Conservation (phyloP, 2,329 filamentous ascomycete species). For the Cladophialophora chaetospira region DNA sequence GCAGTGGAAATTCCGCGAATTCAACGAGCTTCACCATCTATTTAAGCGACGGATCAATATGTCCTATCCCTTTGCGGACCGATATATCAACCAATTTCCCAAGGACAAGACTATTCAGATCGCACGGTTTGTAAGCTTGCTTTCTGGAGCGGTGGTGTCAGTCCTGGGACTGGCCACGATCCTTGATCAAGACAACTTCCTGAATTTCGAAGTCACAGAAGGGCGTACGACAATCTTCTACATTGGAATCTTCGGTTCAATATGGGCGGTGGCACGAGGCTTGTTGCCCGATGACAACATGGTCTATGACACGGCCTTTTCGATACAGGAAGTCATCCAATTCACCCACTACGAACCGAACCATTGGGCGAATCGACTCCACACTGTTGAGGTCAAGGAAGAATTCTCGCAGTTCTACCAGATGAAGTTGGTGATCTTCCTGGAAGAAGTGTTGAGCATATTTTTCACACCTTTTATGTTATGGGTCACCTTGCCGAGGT, state of each 20-base stretch:
- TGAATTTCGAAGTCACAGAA: constrained; percentile 86
- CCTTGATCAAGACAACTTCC: constrained; percentile 86
- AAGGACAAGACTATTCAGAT: constrained; percentile 90
- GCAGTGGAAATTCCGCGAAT: constrained; percentile 97
- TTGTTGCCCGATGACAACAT: constrained; percentile 83
- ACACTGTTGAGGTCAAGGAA: constrained; percentile 87
- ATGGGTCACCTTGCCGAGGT: constrained; percentile 80
- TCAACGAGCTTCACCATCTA: constrained; percentile 92
- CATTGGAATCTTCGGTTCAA: constrained; percentile 75
- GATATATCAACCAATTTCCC: constrained; percentile 94
- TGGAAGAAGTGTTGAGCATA: constrained; percentile 90
- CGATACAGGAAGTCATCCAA: constrained; percentile 82
- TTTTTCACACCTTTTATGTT: constrained; percentile 88
- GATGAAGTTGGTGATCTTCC: constrained; percentile 85
- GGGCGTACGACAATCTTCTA: constrained; percentile 91
- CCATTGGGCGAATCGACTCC: constrained; percentile 86
- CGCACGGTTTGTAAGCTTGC: constrained; percentile 81
- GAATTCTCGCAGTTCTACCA: constrained; percentile 93
- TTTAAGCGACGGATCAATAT: constrained; percentile 89
- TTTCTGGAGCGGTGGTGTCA: constrained; percentile 81
- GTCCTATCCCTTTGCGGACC: constrained; percentile 89
- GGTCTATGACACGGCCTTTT: constrained; percentile 90
- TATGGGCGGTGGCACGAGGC: constrained; percentile 82
- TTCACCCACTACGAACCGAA: constrained; percentile 90
- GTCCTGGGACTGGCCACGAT: constrained; percentile 82